These are phyloP conservation scores for Starmerella powellii DNA, from an alignment of 805 yeast species.

Conservation along the genomic window DNA sequence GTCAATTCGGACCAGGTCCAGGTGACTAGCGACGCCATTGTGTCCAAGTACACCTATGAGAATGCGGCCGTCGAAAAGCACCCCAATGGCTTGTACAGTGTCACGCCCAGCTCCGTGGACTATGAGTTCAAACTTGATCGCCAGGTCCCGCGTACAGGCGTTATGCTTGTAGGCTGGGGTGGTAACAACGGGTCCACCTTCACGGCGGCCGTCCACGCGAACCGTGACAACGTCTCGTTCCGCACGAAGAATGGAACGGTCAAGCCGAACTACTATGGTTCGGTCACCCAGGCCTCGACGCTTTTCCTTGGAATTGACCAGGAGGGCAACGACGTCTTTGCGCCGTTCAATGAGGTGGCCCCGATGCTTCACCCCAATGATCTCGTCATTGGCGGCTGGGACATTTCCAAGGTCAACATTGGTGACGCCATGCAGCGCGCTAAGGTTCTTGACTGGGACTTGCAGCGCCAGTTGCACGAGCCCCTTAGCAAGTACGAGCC, in stretches of 20 bases:
- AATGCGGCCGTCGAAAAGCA: constrained; percentile 55
- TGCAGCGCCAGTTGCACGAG: constrained; percentile 63
- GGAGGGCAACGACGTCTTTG: constrained; percentile 74
- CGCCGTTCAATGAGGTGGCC: constrained; percentile 78
- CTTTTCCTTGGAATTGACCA: constrained; percentile 78
- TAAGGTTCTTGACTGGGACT: constrained; percentile 70
- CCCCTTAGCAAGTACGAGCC: constrained; percentile 54
- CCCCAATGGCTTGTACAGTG: constrained; percentile 41
- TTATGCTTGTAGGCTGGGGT: constrained; percentile 86
- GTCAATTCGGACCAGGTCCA: constrained; percentile 45
- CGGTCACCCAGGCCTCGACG: constrained; percentile 88
- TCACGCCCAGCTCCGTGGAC: constrained; percentile 58
- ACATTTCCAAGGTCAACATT: constrained; percentile 60
- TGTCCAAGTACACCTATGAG: constrained; percentile 56
- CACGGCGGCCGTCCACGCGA: constrained; percentile 73
- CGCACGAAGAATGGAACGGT: constrained; percentile 69
- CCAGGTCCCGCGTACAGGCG: constrained; percentile 71
- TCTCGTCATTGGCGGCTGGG: constrained; percentile 90
- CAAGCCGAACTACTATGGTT: constrained; percentile 78
- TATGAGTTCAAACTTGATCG: constrained; percentile 80
- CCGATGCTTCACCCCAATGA: constrained; percentile 89
- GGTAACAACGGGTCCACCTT: constrained; percentile 95
- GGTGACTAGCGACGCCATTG: constrained; percentile 38
- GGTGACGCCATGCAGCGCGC: constrained; percentile 75
- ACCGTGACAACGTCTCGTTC: constrained; percentile 64